Conservation (phyloP, 768 basidiomycete species). For the Boletales sp. region DNA sequence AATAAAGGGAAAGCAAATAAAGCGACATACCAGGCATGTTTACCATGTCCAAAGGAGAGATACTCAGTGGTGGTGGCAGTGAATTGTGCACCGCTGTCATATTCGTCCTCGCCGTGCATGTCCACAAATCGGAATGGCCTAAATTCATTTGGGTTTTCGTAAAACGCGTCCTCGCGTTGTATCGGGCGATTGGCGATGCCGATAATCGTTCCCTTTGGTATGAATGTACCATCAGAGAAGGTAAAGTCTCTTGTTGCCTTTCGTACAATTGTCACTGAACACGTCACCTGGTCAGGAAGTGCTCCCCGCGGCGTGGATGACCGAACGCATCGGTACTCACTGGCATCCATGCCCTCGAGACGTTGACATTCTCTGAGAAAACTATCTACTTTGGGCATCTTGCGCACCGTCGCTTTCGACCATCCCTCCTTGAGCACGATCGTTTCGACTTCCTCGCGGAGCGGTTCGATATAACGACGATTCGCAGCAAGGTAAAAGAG, state of each 20-base stretch:
- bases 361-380: slow-evolving; percentile 36
- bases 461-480: slow-evolving; percentile 29
- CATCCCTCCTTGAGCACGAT: slow-evolving; percentile 25
- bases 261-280: slow-evolving; percentile 28
- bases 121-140: slow-evolving; percentile 29
- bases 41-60: slow-evolving; percentile 36
- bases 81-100: slow-evolving; percentile 31
- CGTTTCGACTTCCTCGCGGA: slow-evolving; percentile 36
- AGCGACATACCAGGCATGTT: slow-evolving; percentile 7
- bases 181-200: slow-evolving; percentile 14
- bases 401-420: slow-evolving; percentile 21
- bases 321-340: slow-evolving; percentile 13
- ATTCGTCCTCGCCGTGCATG: slow-evolving; percentile 29
- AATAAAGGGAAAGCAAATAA: too few relatives aligned
- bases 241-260: slow-evolving; percentile 29
- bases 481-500: slow-evolving; percentile 35
- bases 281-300: slow-evolving; percentile 6
- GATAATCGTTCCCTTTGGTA: slow-evolving; percentile 30
- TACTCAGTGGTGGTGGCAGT: slow-evolving; percentile 30
- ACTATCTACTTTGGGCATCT: slow-evolving; percentile 37
- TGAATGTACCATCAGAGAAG: slow-evolving; percentile 28
- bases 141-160: slow-evolving; percentile 36
- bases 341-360: slow-evolving; percentile 21
- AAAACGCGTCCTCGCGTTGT: slow-evolving; percentile 19
- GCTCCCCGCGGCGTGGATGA: background rate